Evolutionary conservation across 768 basidiomycete species (phyloP).

Genomic region (Clitopilus hobsonii): DNA sequence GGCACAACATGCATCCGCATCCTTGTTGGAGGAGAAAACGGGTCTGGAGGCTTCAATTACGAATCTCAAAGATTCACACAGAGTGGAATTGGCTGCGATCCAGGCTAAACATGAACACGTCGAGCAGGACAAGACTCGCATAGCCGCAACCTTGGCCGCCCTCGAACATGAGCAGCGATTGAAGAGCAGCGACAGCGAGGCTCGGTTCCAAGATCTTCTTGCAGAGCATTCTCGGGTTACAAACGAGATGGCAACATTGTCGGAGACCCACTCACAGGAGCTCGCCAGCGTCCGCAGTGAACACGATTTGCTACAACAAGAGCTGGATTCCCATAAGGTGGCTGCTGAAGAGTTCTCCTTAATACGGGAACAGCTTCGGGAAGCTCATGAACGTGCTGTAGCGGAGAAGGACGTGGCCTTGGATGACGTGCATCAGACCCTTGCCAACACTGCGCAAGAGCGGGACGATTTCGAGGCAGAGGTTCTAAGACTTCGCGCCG

Average conservation of each 20-base stretch:
- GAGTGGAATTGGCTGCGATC: conserved; percentile 29
- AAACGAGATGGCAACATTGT: conserved; percentile 43
- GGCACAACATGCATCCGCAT: not conserved
- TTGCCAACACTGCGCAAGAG: conserved; percentile 40
- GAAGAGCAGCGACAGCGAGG: not conserved
- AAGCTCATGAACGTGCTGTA: conserved; percentile 42
- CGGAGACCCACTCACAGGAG: conserved; percentile 43
- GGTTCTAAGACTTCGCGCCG: conserved; percentile 49
- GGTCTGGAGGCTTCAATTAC: not conserved
- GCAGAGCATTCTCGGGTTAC: conserved; percentile 45
- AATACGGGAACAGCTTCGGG: conserved; percentile 35
- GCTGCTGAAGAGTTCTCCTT: conserved; percentile 46
- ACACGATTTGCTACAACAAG: conserved; percentile 44
- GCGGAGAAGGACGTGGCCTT: conserved; percentile 47
- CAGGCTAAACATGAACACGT: conserved; percentile 42
- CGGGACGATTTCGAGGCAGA: conserved; percentile 38
- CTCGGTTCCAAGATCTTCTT: conserved; percentile 14
- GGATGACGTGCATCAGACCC: conserved; percentile 42
- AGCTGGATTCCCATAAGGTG: conserved; percentile 58
- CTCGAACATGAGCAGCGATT: conserved; percentile 30
- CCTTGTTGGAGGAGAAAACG: not conserved
- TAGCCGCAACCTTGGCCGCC: conserved; percentile 34
- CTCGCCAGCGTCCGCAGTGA: conserved; percentile 42
- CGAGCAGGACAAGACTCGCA: conserved; percentile 27
- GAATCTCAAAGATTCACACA: conserved; percentile 29